Base-by-base conservation (phyloP, 192 early-diverging fungal genomes). In the Cladochytrium replicatum region DNA sequence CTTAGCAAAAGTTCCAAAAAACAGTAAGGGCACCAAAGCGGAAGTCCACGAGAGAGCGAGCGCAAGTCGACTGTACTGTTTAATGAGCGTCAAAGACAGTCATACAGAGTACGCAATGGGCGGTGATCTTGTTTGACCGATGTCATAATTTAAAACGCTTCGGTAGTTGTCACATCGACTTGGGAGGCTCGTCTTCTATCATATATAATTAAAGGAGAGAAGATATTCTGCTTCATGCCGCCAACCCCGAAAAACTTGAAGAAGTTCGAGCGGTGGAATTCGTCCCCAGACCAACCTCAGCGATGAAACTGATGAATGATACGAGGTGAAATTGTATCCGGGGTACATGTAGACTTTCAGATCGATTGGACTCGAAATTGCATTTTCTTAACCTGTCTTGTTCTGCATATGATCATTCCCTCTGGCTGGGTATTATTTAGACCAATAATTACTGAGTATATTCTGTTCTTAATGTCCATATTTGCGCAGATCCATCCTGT, bases 21-120 rank as follows among this genome's bases (percentile, higher is more conserved):
- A 9, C 26, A 58, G 46, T 62, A 8, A 46, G 49, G 15, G 46
- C 41, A 13, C 32, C 40, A 5, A 38, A 11, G 13, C 31, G 25
- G 17, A 30, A 38, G 32, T 44, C 41, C 7, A 41, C 56, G 43
- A 41, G 69, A 48, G 52, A 65, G 24, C 19, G n/a, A 52, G 48
- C 52, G 41, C 52, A 72, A n/a, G 68, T 93, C 31, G 85, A 93
- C 70, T 91, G 5, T 92, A 95, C 56, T 95, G 92, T 52, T 60
- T 92, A 44, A 92, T 95, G 92, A 82, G 86, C 30, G 85, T 89
- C n/a, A 75, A 82, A 55, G 84, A 91, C 42, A 84, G 87, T 17
- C 91, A 87, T 57, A 91, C 91, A 17, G 91, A 93, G 58, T 92
- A 57, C 23, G 38, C 48, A 26, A n/a, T 22, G 6, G 8, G 17